Evolutionary conservation across 2,329 filamentous ascomycete genomes (phyloP).

Genomic region (Mariannaea elegans): DNA sequence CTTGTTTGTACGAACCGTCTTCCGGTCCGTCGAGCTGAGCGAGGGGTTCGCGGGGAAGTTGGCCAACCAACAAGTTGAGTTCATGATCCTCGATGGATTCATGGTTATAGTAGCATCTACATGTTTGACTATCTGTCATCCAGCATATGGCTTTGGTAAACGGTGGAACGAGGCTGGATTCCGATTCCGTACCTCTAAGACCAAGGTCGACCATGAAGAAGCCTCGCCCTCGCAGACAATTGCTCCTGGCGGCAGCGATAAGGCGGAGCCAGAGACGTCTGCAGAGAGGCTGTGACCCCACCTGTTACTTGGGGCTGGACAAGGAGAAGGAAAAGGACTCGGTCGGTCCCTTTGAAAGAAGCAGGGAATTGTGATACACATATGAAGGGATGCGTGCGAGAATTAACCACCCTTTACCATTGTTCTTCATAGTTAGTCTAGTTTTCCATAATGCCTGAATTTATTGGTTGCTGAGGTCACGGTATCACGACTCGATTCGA

Average conservation of each 20-base stretch:
- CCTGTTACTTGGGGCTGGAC: neutral
- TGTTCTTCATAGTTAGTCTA: neutral
- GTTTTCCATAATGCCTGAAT: neutral
- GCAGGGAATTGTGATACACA: neutral
- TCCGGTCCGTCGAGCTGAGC: slow-evolving; percentile 28
- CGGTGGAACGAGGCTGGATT: slow-evolving; percentile 28
- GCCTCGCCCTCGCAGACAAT: neutral
- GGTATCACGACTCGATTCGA: no score
- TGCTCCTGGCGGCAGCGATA: slow-evolving; percentile 13
- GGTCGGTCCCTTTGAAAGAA: neutral
- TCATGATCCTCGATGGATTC: slow-evolving; percentile 32
- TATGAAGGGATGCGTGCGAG: neutral
- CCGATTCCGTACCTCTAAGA: slow-evolving; percentile 23
- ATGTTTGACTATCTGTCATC: slow-evolving; percentile 24
- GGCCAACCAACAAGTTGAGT: slow-evolving; percentile 27
- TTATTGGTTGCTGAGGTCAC: no score
- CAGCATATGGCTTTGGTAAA: slow-evolving; percentile 15
- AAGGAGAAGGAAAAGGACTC: neutral
- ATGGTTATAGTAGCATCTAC: slow-evolving; percentile 30
- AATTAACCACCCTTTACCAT: neutral
- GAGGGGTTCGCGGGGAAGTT: slow-evolving; percentile 27
- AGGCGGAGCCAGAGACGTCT: slow-evolving; percentile 2
- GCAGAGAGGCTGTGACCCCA: slow-evolving; percentile 10
- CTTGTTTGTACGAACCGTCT: slow-evolving; percentile 27
- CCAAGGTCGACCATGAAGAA: slow-evolving; percentile 8